phyloP scores from a whole-genome alignment of 2,329 filamentous ascomycete species.

The Penicillium glabrum region DNA sequence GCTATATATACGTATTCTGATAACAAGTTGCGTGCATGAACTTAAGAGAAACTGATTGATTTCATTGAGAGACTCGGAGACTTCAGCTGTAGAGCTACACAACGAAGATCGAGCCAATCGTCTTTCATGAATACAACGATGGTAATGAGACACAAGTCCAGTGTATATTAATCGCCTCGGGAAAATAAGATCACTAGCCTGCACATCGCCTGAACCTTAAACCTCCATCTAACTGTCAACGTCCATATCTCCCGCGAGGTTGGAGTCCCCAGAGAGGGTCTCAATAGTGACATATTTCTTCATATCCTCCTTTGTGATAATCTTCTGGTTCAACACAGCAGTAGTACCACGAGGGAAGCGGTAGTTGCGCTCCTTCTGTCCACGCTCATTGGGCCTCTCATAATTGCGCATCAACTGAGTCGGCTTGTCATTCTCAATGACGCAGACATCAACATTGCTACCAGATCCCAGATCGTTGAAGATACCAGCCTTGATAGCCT shows the following conservation, averaged over 20 bases:
- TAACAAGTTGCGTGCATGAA: not conserved
- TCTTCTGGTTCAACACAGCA: constrained; percentile 90
- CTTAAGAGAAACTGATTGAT: not conserved
- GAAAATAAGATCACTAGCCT: constrained; percentile 8
- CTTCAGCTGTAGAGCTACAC: constrained; percentile 5
- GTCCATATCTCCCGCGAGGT: constrained; percentile 65
- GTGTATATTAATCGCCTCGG: constrained; percentile 16
- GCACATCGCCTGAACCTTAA: constrained; percentile 2
- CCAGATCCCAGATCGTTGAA: constrained; percentile 98
- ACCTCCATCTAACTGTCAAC: constrained; percentile 50
- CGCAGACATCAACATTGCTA: constrained; percentile 93
- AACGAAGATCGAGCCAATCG: not conserved
- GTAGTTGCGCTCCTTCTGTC: constrained; percentile 90
- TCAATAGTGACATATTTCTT: constrained; percentile 91
- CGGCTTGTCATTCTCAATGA: constrained; percentile 95
- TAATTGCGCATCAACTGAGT: constrained; percentile 83
- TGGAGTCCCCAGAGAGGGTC: constrained; percentile 71
- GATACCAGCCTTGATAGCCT: constrained; percentile 94
- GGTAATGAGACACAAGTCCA: constrained; percentile 9
- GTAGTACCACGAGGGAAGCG: constrained; percentile 89
- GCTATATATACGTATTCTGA: not conserved
- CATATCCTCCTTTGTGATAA: constrained; percentile 91
- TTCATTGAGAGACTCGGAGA: not conserved
- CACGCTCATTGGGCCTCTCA: constrained; percentile 88
- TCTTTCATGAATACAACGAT: constrained; percentile 9